Conservation (phyloP, 2,329 filamentous ascomycete genomes). For the Verticillium albo-atrum region DNA sequence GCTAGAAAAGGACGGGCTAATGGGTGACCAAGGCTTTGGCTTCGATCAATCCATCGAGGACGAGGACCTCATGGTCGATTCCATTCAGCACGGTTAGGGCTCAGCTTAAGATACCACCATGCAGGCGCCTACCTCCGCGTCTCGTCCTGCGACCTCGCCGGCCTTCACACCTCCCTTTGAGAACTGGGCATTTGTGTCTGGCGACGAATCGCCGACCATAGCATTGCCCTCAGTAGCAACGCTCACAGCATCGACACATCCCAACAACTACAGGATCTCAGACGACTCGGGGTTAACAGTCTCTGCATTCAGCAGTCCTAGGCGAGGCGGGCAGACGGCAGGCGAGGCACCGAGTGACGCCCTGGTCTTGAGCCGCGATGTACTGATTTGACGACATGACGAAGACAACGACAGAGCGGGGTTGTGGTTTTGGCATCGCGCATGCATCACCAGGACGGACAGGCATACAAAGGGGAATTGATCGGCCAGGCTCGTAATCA, state of each 20-base stretch:
- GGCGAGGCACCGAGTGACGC: background rate
- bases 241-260: background rate
- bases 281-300: background rate
- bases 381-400: background rate
- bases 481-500: background rate
- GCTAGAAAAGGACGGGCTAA: slow-evolving; percentile 35
- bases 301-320: too few relatives aligned
- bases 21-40: slow-evolving; percentile 23
- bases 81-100: slow-evolving; percentile 16
- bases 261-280: background rate
- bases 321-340: background rate
- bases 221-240: background rate
- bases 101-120: slow-evolving; percentile 1
- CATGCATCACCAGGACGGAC: background rate
- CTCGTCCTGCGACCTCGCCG: background rate
- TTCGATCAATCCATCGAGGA: slow-evolving; percentile 50
- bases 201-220: background rate
- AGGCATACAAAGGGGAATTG: background rate
- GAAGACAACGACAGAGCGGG: background rate
- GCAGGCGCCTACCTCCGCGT: background rate
- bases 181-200: background rate
- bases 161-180: background rate
- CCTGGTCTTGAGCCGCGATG: background rate
- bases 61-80: slow-evolving; percentile 56
- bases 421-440: background rate